phyloP scores from a whole-genome alignment of 2,329 filamentous ascomycete genomes.

The Fusarium sp. region DNA sequence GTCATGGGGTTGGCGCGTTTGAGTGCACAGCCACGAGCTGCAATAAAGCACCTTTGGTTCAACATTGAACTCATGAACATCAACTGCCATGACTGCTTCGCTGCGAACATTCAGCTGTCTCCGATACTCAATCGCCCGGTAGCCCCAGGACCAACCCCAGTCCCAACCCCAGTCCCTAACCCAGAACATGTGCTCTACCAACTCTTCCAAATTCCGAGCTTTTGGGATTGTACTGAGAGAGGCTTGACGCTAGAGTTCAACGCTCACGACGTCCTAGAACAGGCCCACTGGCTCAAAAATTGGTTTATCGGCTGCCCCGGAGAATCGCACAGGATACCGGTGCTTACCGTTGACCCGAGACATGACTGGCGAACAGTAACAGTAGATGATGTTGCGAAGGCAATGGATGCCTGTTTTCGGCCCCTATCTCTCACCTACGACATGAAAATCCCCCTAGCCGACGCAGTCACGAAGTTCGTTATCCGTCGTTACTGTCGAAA shows the following conservation, averaged over 20 bases:
- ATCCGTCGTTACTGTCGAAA: not conserved
- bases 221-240: not conserved
- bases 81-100: accelerated
- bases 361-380: not conserved
- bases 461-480: not conserved
- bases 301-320: not conserved
- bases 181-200: not conserved
- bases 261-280: not conserved
- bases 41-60: not conserved
- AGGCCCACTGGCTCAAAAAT: not conserved
- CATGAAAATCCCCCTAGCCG: not conserved
- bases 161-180: no score
- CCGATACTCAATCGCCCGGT: no score
- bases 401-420: not conserved
- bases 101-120: not conserved
- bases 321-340: not conserved
- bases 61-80: not conserved
- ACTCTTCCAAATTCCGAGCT: not conserved
- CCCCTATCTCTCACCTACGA: no score
- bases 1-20: not conserved
- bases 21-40: not conserved
- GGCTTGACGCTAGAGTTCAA: not conserved
- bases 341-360: not conserved
- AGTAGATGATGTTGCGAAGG: not conserved
- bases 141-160: no score